Base-by-base conservation (phyloP, 805 yeast species). In the Hanseniaspora singularis region DNA sequence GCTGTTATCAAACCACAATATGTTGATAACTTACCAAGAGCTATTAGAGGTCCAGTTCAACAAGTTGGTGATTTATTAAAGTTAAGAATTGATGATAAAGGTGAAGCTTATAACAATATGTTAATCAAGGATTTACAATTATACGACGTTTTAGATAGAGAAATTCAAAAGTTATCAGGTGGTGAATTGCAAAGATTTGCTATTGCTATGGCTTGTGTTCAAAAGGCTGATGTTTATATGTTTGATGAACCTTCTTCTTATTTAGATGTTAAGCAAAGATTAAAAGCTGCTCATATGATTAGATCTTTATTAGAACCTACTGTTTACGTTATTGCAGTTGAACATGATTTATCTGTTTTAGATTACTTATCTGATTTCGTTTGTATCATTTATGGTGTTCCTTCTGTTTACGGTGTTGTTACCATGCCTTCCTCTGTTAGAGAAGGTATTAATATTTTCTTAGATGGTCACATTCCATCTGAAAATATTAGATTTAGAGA, bases 181-280 rank as follows among this genome's bases (percentile, higher is more conserved):
- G 98, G 98, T 66, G 98, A 92, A 69, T 73, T 92, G 64, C 98
- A 92, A 71, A 80, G 98, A 71, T 92, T 92, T 62, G 97, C 98
- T 40, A 81, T 92, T 62, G 98, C 92, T 57, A 81, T 92, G 87
- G 84, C 97, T 14, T 85, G 95, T 72, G 87, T 88, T 39, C 97
- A 89, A 68, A 71, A 70, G 27, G 97, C 97, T 49, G 83, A 86
- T 57, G 97, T 92, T 38, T 92, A 92, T 69, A 92, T 92, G 98
- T 92, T 92, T 66, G 98, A 92, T 69, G 98, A 92, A 71, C 98
- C 98, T 39, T 88, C 97, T 16, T 92, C 98, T 10, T 92, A 92
- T 68, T 71, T 92, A 65, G 98, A 92, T 74, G 97, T 92, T 55
- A 92, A 92, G 69, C 98, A 92, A 70, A 89, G 98, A 77, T 76